phyloP scores from a whole-genome alignment of 495 filamentous ascomycete species.

The Lentithecium fluviatile region DNA sequence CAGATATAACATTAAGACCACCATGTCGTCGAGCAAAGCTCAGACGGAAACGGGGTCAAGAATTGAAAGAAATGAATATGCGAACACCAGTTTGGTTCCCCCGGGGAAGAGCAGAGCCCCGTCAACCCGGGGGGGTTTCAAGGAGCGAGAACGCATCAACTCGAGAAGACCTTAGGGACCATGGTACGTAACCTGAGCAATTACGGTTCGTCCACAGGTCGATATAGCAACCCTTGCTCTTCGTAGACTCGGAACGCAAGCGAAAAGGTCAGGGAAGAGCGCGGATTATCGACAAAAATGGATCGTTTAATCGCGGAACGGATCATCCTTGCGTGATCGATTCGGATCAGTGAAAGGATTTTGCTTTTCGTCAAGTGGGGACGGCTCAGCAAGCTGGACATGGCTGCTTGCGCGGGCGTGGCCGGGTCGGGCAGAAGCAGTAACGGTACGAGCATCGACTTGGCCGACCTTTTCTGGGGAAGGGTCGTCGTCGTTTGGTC shows the following conservation, averaged over 20 bases:
- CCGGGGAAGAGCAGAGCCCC: slow-evolving; percentile 24
- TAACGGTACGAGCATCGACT: slow-evolving; percentile 39
- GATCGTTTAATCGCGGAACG: slow-evolving; percentile 38
- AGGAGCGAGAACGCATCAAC: slow-evolving; percentile 27
- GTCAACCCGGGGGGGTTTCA: slow-evolving; percentile 17
- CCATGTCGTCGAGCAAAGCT: background rate
- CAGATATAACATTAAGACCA: slow-evolving; percentile 26
- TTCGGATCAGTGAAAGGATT: slow-evolving; percentile 27
- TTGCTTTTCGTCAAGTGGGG: slow-evolving; percentile 39
- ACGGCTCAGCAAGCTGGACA: slow-evolving; percentile 38
- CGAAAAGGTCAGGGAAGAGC: slow-evolving; percentile 43
- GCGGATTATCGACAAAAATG: slow-evolving; percentile 32
- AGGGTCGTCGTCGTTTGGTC: slow-evolving; percentile 7
- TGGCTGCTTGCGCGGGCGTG: slow-evolving; percentile 42
- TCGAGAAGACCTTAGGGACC: slow-evolving; percentile 32
- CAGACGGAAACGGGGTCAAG: background rate
- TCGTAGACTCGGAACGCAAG: slow-evolving; percentile 35
- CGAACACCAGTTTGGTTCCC: slow-evolving; percentile 29
- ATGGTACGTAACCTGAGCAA: slow-evolving; percentile 44
- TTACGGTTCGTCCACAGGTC: slow-evolving; percentile 38
- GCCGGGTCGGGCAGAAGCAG: slow-evolving; percentile 36
- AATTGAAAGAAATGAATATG: slow-evolving; percentile 24
- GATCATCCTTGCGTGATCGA: slow-evolving; percentile 37
- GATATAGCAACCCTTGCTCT: slow-evolving; percentile 28
- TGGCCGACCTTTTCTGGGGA: slow-evolving; percentile 38